Base-by-base conservation (phyloP, 257 asterid species). In the Capsicum pubescens region DNA sequence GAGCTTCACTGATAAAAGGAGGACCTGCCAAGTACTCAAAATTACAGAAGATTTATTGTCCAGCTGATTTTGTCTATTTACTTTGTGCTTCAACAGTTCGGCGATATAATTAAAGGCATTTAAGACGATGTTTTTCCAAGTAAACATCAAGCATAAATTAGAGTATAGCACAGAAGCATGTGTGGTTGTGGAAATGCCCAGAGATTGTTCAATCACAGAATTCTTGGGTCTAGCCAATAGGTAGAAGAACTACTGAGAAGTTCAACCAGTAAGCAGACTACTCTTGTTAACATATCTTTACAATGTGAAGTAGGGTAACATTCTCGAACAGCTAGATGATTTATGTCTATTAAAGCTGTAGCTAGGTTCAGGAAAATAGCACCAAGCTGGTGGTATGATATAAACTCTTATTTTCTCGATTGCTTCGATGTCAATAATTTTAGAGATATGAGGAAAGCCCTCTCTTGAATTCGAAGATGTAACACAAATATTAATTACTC, bases 201-300 rank as follows among this genome's bases (percentile, higher is more conserved):
- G 19, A 19, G 42, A 72, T 48, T 48, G 6, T 13, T 72, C 60
- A 12, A 72, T 11, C 12, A 21, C n/a, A 0, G 60, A 48, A 48
- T 52, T 72, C 42, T 19, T 48, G 36, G 42, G 80, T 72, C 7
- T 72, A 72, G 59, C 80, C n/a, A 19, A 72, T 19, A 46, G 48
- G 59, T 48, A 72, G 42, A 71, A 44, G 79, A 72, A 48, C 55
- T 72, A 52, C 19, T 59, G 11, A 48, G 80, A n/a, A 39, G 39
- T 13, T 72, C 39, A 71, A 46, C 59, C 80, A 72, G 39, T 19
- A 72, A 19, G n/a, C 80, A 72, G 58, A 71, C n/a, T 72, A 42
- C 59, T 48, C 59, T 19, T 4, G 5, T 17, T 19, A 72, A 72
- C 80, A 72, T 19, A 10, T 72, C 59, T 72, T 72, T 3, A 10